phyloP scores from a whole-genome alignment of 2,329 filamentous ascomycete species.

The Ceratocystis albifundus region DNA sequence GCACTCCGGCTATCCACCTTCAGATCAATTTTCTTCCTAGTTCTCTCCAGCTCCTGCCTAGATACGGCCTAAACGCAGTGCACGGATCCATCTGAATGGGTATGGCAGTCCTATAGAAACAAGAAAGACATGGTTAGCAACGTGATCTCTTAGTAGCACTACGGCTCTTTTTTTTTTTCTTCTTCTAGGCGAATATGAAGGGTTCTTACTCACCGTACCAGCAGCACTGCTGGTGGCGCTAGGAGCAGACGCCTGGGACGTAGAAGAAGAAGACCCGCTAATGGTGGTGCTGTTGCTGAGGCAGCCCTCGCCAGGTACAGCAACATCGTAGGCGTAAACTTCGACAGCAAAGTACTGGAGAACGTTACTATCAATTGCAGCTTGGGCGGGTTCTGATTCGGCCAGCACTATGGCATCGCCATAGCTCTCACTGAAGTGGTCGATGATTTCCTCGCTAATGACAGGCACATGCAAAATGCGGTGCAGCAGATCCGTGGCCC shows the following conservation, averaged over 20 bases:
- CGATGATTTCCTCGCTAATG: slow-evolving; percentile 48
- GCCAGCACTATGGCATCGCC: slow-evolving; percentile 43
- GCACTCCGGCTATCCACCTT: neutral
- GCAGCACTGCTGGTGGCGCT: slow-evolving; percentile 33
- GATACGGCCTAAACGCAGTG: slow-evolving; percentile 26
- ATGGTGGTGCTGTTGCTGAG: slow-evolving; percentile 33
- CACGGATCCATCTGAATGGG: slow-evolving; percentile 35
- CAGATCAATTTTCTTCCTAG: neutral
- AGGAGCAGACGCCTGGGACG: slow-evolving; percentile 22
- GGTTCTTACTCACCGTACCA: slow-evolving; percentile 30
- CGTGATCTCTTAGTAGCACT: neutral
- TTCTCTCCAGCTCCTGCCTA: neutral
- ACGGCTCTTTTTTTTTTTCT: neutral
- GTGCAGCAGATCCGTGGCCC: slow-evolving; percentile 55
- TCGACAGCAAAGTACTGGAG: slow-evolving; percentile 60
- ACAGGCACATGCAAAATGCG: slow-evolving; percentile 52
- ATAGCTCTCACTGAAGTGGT: slow-evolving; percentile 52
- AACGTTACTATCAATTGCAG: slow-evolving; percentile 47
- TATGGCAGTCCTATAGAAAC: slow-evolving; percentile 43
- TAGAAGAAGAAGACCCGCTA: slow-evolving; percentile 22
- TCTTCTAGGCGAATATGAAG: neutral
- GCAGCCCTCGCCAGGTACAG: slow-evolving; percentile 51
- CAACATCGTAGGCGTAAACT: slow-evolving; percentile 54
- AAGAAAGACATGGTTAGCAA: slow-evolving; percentile 27
- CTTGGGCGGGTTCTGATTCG: slow-evolving; percentile 35